phyloP scores from a whole-genome alignment of 805 yeast species.

The Teunomyces tritomae region DNA sequence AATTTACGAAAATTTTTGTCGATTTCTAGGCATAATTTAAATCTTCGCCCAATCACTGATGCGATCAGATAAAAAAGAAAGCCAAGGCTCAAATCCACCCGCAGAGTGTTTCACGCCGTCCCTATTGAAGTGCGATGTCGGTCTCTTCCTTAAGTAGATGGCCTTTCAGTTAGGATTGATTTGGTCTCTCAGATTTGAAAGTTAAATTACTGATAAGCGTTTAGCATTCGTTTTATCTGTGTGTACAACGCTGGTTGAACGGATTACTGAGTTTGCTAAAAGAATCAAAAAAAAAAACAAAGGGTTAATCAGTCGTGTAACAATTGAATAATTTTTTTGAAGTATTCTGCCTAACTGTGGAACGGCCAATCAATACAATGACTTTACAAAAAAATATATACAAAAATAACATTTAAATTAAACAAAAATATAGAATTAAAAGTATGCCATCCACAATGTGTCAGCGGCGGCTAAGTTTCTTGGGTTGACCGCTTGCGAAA shows the following conservation, averaged over 20 bases:
- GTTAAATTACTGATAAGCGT: too few species aligned
- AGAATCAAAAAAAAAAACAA: too few species aligned
- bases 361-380: neutral
- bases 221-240: too few species aligned
- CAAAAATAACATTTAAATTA: neutral
- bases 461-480: constrained; percentile 89
- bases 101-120: neutral
- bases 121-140: neutral
- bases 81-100: neutral
- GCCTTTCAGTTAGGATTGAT: too few species aligned
- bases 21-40: neutral
- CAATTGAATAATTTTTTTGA: too few species aligned
- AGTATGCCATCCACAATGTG: constrained; percentile 92
- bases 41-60: neutral
- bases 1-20: neutral
- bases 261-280: too few species aligned
- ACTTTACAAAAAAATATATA: neutral
- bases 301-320: too few species aligned
- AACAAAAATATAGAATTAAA: constrained; percentile 33
- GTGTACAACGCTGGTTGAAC: too few species aligned
- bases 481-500: constrained; percentile 94
- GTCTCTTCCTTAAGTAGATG: neutral
- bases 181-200: too few species aligned
- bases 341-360: too few species aligned
- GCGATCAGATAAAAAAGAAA: neutral